These are phyloP conservation scores for Onygenales sp. DNA, from an alignment of 2,329 filamentous ascomycete genomes.

Conservation along the genomic window DNA sequence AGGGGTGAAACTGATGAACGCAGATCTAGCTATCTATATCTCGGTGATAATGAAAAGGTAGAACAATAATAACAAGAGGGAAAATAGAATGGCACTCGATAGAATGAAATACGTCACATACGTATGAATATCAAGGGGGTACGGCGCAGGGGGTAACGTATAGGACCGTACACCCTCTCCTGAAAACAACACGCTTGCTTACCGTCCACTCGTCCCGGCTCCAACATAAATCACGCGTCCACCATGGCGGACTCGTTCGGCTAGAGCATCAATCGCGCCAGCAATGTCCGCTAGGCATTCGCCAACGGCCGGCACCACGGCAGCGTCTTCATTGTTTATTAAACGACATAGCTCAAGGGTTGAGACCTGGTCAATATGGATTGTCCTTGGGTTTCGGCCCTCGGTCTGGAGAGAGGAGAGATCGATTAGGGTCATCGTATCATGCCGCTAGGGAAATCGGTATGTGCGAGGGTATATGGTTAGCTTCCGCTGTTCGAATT, in stretches of 20 bases:
- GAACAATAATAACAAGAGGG: too few relatives aligned
- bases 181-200: slow-evolving; percentile 2
- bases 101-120: too few relatives aligned
- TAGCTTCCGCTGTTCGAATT: background rate
- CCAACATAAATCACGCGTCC: slow-evolving; percentile 32
- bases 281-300: slow-evolving; percentile 25
- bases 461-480: background rate
- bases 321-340: slow-evolving; percentile 29
- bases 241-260: slow-evolving; percentile 21
- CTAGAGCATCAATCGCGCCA: slow-evolving; percentile 23
- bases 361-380: slow-evolving; percentile 27
- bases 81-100: too few relatives aligned
- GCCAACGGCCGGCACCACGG: slow-evolving; percentile 22
- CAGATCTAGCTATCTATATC: too few relatives aligned
- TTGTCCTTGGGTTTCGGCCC: slow-evolving; percentile 24
- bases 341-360: slow-evolving; percentile 30
- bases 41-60: too few relatives aligned
- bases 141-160: too few relatives aligned
- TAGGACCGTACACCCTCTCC: too few relatives aligned
- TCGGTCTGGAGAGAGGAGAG: slow-evolving; percentile 29
- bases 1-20: too few relatives aligned
- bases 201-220: slow-evolving; percentile 37
- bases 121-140: too few relatives aligned
- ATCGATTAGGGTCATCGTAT: slow-evolving; percentile 12
- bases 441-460: background rate